Base-by-base conservation (phyloP, 805 yeast species). In the Hanseniaspora nectarophila region DNA sequence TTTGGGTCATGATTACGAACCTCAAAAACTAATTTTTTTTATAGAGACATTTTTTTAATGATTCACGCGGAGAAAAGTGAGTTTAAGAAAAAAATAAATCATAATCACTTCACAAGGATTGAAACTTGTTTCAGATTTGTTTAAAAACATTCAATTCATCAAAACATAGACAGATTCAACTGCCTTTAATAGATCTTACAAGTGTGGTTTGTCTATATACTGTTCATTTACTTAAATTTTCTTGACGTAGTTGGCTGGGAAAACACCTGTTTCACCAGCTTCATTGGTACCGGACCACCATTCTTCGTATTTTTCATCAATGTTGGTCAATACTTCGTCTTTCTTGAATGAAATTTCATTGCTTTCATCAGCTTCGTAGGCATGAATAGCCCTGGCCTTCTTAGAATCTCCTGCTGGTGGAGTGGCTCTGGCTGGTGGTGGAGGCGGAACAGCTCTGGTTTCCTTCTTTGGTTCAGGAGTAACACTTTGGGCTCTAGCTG, bases 211-310 rank as follows among this genome's bases (percentile, higher is more conserved):
- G 13, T 2, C 4, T 24, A 24, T 33, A 21, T 32, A 45, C 15
- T 45, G 16, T 20, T 7, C n/a, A 7, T 33, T 21, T 2, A 4
- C 1, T 21, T 45, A 39, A 8, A 51, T 16, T 33, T 44, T 24
- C 24, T 40, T 34, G 32, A 92, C 97, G 63, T 85, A 87, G 68
- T 86, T 88, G 39, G 95, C 80, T 50, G 98, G 98, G 80, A 90
- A 89, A 53, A 90, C 72, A 54, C 92, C 92, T 58, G 76, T 74
- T 58, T 79, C 83, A 43, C 95, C 96, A 15, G 46, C 54, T 54
- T 67, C 73, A 59, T 81, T 73, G 56, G 77, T 80, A 48, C 98
- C 98, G 51, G 83, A 73, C 97, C 97, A 92, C 98, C 98, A 92
- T 64, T 86, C 95, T 43, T 86, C 95, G 60, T 88, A 95, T 16